These are phyloP conservation scores for Paraleonurus japonicus DNA, from an alignment of 257 asterid genomes.

Conservation along the genomic window DNA sequence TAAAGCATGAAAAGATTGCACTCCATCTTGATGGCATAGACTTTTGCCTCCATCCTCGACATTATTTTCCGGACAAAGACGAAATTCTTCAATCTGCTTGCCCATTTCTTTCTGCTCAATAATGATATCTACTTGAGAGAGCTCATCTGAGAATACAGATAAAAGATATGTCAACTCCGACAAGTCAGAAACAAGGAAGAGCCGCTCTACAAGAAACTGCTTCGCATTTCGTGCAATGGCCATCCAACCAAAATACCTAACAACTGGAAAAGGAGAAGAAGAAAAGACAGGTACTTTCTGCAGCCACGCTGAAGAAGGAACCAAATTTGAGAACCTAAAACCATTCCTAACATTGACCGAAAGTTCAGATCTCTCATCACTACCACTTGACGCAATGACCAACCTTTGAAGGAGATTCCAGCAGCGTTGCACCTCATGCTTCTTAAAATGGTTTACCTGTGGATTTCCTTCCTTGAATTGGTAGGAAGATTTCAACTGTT, in stretches of 20 bases:
- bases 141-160: conserved; percentile 83
- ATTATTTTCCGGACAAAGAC: conserved; percentile 29
- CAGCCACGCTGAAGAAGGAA: conserved; percentile 84
- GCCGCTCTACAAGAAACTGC: conserved; percentile 75
- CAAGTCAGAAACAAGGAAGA: conserved; percentile 89
- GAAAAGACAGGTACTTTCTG: conserved; percentile 69
- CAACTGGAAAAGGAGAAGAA: conserved; percentile 74
- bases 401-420: conserved; percentile 81
- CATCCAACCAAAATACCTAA: conserved; percentile 94
- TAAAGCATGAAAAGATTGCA: conserved; percentile 58
- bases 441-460: conserved; percentile 49
- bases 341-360: conserved; percentile 51
- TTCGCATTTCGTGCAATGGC: conserved; percentile 85
- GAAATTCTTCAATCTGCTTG: conserved; percentile 35
- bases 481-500: conserved; percentile 47
- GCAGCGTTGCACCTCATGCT: conserved; percentile 63
- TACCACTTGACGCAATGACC: conserved; percentile 88
- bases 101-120: conserved; percentile 44
- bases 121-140: conserved; percentile 56
- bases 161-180: conserved; percentile 65
- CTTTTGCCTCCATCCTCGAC: conserved; percentile 35
- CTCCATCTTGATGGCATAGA: conserved; percentile 41
- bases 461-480: conserved; percentile 59
- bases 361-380: conserved; percentile 59
- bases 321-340: conserved; percentile 76